These are phyloP conservation scores for Paraglomus brasilianum DNA, from an alignment of 192 early-diverging fungal genomes.

Conservation along the genomic window DNA sequence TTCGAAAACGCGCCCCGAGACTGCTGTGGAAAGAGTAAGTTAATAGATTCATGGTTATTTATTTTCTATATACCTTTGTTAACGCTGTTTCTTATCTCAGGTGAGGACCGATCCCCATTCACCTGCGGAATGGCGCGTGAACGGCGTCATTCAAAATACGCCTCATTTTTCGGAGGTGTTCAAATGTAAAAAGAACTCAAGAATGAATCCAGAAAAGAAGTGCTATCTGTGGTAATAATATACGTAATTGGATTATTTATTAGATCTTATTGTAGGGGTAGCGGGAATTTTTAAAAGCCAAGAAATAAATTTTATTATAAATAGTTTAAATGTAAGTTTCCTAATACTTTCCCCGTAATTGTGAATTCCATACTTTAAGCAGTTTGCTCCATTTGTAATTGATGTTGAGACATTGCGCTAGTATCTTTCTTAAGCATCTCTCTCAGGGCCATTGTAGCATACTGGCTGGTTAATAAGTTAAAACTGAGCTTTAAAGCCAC, in stretches of 20 bases:
- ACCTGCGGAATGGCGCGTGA: constrained; percentile 65
- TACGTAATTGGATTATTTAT: no score
- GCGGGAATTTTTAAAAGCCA: no score
- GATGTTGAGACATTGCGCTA: constrained; percentile 50
- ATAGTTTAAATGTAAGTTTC: no score
- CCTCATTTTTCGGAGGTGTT: constrained; percentile 67
- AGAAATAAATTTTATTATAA: no score
- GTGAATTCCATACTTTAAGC: no score
- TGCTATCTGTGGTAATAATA: constrained; percentile 38
- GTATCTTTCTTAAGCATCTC: constrained; percentile 78
- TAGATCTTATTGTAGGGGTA: no score
- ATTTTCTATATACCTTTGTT: neutral
- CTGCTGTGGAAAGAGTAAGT: constrained; percentile 47
- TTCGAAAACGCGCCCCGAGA: constrained; percentile 40
- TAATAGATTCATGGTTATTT: neutral
- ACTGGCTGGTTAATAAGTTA: constrained; percentile 77
- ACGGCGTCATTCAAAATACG: constrained; percentile 66
- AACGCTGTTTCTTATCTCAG: constrained; percentile 17
- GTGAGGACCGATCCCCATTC: constrained; percentile 67
- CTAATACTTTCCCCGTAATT: no score
- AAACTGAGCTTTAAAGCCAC: constrained; percentile 75
- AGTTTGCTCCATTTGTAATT: neutral
- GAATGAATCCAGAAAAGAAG: constrained; percentile 70
- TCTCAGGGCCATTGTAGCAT: constrained; percentile 97
- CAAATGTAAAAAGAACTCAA: constrained; percentile 54